Evolutionary conservation across 768 basidiomycete species (phyloP), one percentile per base, ranked within the genome.

Genomic region (Boletus patriciae): DNA sequence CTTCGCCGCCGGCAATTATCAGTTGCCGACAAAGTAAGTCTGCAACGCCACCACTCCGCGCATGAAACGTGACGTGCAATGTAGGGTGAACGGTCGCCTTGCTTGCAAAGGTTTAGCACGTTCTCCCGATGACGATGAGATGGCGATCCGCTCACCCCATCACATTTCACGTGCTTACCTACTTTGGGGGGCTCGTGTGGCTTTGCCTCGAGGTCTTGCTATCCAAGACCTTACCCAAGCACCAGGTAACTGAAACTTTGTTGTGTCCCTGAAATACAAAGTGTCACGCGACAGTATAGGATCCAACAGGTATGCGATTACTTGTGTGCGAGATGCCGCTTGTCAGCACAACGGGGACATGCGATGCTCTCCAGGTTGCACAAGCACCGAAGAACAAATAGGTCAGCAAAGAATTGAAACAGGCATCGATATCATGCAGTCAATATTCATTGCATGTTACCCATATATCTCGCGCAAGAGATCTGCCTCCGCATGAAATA

Each of bases 91-190:
- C 38, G n/a, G 18, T 38, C n/a, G n/a, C 4, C 9, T 38, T 9
- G 18, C 18, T 38, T 4, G 18, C 38, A n/a, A 38, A 38, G 18
- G 18, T n/a, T 36, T 29, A 23, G 29, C 23, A n/a, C 44, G 23
- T 48, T 55, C 46, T 43, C 40, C 41, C 29, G 46, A 49, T 43
- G 40, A n/a, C n/a, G n/a, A n/a, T n/a, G 54, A 13, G 34, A 27
- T 46, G n/a, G 29, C 31, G 13, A 38, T 57, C 47, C 23, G 36
- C 36, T 18, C 29, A 29, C 23, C 16, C 44, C 36, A n/a, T 52
- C 29, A 6, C 10, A 19, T 43, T 49, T 50, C 47, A 49, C 40
- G 36, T 36, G n/a, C 11, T 21, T 44, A 16, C 36, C 23, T 13
- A 25, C n/a, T 43, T 43, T 21, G 11, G 21, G 37, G 25, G 36